These are phyloP conservation scores for Pascua guehoae DNA, from an alignment of 1,284 basidiomycete genomes.

Conservation along the genomic window DNA sequence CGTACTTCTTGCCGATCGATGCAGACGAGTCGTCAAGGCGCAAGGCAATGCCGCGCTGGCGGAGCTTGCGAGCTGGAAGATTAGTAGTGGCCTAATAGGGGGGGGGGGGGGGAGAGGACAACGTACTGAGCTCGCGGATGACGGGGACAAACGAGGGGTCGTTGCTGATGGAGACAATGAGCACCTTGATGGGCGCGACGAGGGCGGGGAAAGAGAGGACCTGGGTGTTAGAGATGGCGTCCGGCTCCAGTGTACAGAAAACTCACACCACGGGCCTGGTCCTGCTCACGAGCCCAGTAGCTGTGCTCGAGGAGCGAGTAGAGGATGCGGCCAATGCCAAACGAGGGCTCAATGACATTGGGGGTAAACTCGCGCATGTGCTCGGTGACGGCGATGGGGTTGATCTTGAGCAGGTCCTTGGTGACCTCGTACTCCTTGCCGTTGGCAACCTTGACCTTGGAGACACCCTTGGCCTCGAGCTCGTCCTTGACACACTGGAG, in stretches of 20 bases:
- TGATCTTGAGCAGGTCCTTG: conserved; percentile 71
- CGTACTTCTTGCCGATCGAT: conserved; percentile 93
- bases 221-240: no score
- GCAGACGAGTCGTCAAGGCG: conserved; percentile 94
- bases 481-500: conserved; percentile 69
- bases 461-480: conserved; percentile 53
- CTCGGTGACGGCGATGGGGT: conserved; percentile 81
- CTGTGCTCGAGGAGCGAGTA: conserved; percentile 93
- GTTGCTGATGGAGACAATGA: conserved; percentile 92
- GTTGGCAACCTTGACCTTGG: conserved; percentile 54
- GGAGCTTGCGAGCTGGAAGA: conserved; percentile 70
- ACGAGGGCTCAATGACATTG: conserved; percentile 98
- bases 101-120: conserved; percentile 10
- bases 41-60: conserved; percentile 81
- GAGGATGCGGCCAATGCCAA: conserved; percentile 93
- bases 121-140: conserved; percentile 85
- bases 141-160: conserved; percentile 81
- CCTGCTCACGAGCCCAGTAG: conserved; percentile 92
- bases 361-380: conserved; percentile 92
- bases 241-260: not conserved
- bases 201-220: conserved; percentile 80
- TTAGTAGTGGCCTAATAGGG: not conserved
- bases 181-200: conserved; percentile 93
- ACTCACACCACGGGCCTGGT: conserved; percentile 79
- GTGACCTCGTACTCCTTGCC: conserved; percentile 70